These are phyloP conservation scores for Diaporthe vaccinii DNA, from an alignment of 2,329 filamentous ascomycete genomes.

Conservation along the genomic window DNA sequence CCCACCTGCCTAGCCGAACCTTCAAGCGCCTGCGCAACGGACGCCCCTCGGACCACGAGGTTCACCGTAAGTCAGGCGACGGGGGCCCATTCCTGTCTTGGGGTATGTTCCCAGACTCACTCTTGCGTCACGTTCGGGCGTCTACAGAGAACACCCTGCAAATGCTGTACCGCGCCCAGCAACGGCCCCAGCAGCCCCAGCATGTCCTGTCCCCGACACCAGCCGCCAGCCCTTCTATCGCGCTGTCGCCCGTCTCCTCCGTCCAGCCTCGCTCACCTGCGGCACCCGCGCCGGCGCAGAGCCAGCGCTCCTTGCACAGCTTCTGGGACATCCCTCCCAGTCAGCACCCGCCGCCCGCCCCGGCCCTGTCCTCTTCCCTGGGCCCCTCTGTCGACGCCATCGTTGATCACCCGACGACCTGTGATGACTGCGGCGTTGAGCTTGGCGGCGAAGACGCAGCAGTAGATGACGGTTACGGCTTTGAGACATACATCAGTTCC, in stretches of 20 bases:
- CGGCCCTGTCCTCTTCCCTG: constrained; percentile 33
- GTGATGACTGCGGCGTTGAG: constrained; percentile 65
- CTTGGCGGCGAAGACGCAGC: constrained; percentile 49
- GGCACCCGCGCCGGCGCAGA: constrained; percentile 40
- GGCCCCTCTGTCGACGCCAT: constrained; percentile 42
- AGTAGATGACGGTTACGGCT: constrained; percentile 55
- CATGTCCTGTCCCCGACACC: constrained; percentile 39
- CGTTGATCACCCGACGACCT: constrained; percentile 52
- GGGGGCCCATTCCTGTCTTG: constrained; percentile 21
- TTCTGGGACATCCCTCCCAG: constrained; percentile 70
- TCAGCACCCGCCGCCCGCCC: constrained; percentile 43
- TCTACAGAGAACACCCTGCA: constrained; percentile 67
- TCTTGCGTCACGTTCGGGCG: background rate
- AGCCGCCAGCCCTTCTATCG: constrained; percentile 8
- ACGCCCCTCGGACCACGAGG: constrained; percentile 67
- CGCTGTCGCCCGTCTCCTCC: constrained; percentile 37
- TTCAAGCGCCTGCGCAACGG: constrained; percentile 72
- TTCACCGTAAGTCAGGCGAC: constrained; percentile 64
- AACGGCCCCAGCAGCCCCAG: constrained; percentile 42
- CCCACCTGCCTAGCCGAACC: constrained; percentile 69
- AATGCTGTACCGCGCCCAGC: constrained; percentile 70
- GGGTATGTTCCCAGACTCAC: constrained; percentile 12
- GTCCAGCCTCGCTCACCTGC: constrained; percentile 38
- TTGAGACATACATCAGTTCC: constrained; percentile 47
- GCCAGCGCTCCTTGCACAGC: constrained; percentile 68